Evolutionary conservation across 108 stramenopile genomes (phyloP).

Genomic region (Cyclotella choctawhatcheeana): DNA sequence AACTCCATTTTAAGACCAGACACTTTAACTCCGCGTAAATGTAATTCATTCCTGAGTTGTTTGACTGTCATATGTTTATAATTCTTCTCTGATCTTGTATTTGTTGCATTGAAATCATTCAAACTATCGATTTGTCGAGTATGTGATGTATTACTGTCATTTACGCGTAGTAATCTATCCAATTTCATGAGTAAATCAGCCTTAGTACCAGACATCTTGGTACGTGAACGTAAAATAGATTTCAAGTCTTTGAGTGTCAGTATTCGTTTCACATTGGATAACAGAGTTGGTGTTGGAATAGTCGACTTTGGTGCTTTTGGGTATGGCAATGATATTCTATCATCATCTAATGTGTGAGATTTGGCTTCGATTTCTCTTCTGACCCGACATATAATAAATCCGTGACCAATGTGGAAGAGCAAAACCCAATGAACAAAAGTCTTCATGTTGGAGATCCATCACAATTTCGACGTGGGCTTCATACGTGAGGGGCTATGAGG

Average conservation of each 20-base stretch:
- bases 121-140: constrained; percentile 4
- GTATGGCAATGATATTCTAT: too few species aligned
- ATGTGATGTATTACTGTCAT: neutral
- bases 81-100: neutral
- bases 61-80: constrained; percentile 11
- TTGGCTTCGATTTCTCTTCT: too few species aligned
- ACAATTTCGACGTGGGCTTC: too few species aligned
- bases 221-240: neutral
- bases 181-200: neutral
- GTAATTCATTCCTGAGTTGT: constrained; percentile 24
- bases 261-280: neutral
- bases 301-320: neutral
- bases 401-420: too few species aligned
- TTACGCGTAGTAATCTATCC: neutral
- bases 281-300: neutral
- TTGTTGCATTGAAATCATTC: neutral
- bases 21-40: constrained; percentile 1
- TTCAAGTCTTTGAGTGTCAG: neutral
- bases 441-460: too few species aligned
- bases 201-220: neutral
- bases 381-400: too few species aligned
- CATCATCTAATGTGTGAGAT: too few species aligned
- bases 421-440: too few species aligned
- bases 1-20: constrained; percentile 21
- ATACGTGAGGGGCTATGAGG: too few species aligned